These are phyloP conservation scores for Aureobasidium leucospermi DNA, from an alignment of 2,329 filamentous ascomycete genomes.

Conservation along the genomic window DNA sequence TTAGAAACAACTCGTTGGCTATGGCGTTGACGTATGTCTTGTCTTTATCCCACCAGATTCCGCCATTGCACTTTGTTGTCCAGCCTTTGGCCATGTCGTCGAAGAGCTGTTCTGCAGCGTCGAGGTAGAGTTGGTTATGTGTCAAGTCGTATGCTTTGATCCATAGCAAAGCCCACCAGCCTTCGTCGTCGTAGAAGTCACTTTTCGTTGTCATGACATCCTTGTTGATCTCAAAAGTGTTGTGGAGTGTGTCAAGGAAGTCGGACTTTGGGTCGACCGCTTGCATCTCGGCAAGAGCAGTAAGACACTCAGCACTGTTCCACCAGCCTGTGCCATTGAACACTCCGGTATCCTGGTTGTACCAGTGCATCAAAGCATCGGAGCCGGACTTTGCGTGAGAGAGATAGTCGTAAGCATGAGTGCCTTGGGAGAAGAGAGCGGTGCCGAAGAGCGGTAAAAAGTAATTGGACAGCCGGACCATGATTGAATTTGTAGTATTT, in stretches of 20 bases:
- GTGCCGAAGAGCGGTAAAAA: neutral
- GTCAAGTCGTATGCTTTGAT: slow-evolving; percentile 47
- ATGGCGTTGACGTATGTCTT: slow-evolving; percentile 43
- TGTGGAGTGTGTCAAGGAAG: slow-evolving; percentile 36
- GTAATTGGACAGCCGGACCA: neutral
- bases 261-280: slow-evolving; percentile 29
- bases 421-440: neutral
- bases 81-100: slow-evolving; percentile 35
- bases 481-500: neutral
- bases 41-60: slow-evolving; percentile 41
- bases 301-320: slow-evolving; percentile 63
- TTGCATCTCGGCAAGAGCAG: slow-evolving; percentile 51
- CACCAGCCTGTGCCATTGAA: slow-evolving; percentile 50
- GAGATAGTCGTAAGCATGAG: neutral
- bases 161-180: slow-evolving; percentile 47
- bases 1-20: slow-evolving; percentile 49
- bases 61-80: slow-evolving; percentile 35
- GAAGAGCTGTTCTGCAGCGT: slow-evolving; percentile 41
- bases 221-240: slow-evolving; percentile 30
- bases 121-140: slow-evolving; percentile 35
- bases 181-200: slow-evolving; percentile 46
- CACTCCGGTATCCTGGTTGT: slow-evolving; percentile 25
- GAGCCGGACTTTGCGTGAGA: slow-evolving; percentile 22
- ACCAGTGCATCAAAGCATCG: slow-evolving; percentile 23
- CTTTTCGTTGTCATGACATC: slow-evolving; percentile 21